Base-by-base conservation (phyloP, 768 basidiomycete species). In the Rhodotorula diobovata region DNA sequence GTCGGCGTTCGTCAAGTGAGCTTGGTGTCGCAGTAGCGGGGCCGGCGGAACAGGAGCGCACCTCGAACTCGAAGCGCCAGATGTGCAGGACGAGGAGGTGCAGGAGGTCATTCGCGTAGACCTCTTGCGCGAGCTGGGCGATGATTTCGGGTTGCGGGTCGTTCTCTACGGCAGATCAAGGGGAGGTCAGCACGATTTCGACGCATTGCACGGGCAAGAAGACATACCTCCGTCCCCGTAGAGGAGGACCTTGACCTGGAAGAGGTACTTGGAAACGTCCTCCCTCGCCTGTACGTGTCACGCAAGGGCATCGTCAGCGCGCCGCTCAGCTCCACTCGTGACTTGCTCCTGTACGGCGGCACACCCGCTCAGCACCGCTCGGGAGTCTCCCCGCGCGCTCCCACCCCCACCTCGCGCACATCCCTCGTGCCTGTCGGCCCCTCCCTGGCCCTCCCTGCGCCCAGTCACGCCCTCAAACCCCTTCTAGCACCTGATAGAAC, bases 41-140 rank as follows among this genome's bases (percentile, higher is more conserved):
- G 25, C 4, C 23, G 46, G 7, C 2, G 7, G 28, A 6, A 28
- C 25, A 12, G 28, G 9, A 46, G 30, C 50, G 85, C 39, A 92
- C 88, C 82, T 98, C 95, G 77, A 98, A 97, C 79, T 98, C 95
- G 80, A 97, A 89, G 30, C 87, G 87, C 28, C 87, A 86, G 72
- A 96, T 88, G 79, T 90, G 86, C 67, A 87, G 83, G 43, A 98
- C 88, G 70, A 96, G 86, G 48, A 87, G 83, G 71, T 89, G 85
- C 35, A 98, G 84, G 35, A 98, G 84, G 79, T 96, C 92, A 57
- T 89, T 90, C 70, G 87, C 87, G 82, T 97, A 98, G 16, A 92
- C 91, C 80, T 98, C 95, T 78, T 97, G 93, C 0, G 95, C 90
- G 20, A 98, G 87, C 80, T 97, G 94, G 14, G 94, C 93, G 54